Evolutionary conservation across 2,329 filamentous ascomycete genomes (phyloP).

Genomic region (Scleromitrula shiraiana): DNA sequence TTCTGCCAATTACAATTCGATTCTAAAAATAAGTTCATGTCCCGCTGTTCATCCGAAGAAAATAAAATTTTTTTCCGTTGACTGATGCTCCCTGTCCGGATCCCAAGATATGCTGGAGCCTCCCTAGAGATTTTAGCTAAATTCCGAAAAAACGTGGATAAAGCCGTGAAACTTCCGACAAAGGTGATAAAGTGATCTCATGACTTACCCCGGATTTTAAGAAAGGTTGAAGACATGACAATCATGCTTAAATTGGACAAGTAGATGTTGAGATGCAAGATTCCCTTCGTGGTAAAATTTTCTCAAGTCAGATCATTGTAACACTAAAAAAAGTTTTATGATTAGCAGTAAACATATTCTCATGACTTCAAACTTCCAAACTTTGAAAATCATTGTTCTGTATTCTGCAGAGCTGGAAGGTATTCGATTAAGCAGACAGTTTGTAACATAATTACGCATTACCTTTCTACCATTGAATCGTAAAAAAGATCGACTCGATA

Average conservation of each 20-base stretch:
- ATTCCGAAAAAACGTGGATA: neutral
- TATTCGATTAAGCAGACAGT: no score
- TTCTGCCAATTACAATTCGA: slow-evolving; percentile 1
- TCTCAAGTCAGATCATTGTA: neutral
- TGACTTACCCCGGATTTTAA: slow-evolving; percentile 8
- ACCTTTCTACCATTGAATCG: no score
- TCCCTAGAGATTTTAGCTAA: slow-evolving; percentile 1
- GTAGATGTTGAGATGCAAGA: neutral
- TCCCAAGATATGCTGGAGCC: neutral
- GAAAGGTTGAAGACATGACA: neutral
- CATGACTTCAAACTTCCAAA: no score
- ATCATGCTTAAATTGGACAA: neutral
- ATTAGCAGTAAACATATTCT: neutral
- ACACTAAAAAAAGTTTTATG: neutral
- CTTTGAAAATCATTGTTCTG: no score
- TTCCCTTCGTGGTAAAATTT: slow-evolving; percentile 3
- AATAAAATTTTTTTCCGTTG: neutral
- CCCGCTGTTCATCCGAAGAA: no score
- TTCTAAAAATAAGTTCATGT: neutral
- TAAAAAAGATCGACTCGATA: no score
- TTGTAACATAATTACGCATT: no score
- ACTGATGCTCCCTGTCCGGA: neutral
- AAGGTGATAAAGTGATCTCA: neutral
- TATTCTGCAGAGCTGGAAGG: no score
- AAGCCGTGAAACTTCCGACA: slow-evolving; percentile 1